Base-by-base conservation (phyloP, 2,329 filamentous ascomycete genomes). In the Blastomyces gilchristii region DNA sequence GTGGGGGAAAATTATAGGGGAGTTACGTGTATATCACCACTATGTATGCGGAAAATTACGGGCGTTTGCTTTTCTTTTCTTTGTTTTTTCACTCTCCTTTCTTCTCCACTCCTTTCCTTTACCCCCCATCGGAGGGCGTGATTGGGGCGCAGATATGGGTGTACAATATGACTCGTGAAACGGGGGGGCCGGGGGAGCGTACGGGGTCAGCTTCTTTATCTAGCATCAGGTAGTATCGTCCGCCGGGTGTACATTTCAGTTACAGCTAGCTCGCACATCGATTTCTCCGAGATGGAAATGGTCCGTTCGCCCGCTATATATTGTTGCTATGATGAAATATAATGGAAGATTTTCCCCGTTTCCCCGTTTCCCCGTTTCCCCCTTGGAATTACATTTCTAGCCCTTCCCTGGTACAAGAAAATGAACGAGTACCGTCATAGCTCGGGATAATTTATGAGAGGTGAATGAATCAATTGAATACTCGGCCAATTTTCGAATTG, bases 401-500 rank as follows among this genome's bases (percentile, higher is more conserved):
- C 22, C 8, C 37, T 12, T 39, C 9, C 18, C 11, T 28, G 22
- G 22, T 28, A 12, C 11, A 22, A 8, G 49, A 28, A 50, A 28
- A 28, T 28, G 25, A 50, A 50, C 18, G 43, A 39, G 37, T 49
- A 49, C 3, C 2, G n/a, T 49, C 45, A 49, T 49, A 22, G 5
- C 43, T n/a, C n/a, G 43, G 43, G n/a, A 50, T 28, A 50, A 25
- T 50, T 12, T 22, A 9, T 12, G 2, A 8, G 18, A 25, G 34
- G 25, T 34, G 16, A 50, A 58, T 41, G 59, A 47, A n/a, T 22
- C n/a, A 47, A 22, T 71, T 66, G 71, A 71, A 71, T 58, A 64
- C 61, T 67, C 67, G 49, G 63, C 66, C 68, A 68, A 71, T 65
- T 63, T 69, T 70, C 28, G 28, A 56, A 9, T 22, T 47, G 8